Base-by-base conservation (phyloP, 1,284 basidiomycete species). In the Marasmius oreades region DNA sequence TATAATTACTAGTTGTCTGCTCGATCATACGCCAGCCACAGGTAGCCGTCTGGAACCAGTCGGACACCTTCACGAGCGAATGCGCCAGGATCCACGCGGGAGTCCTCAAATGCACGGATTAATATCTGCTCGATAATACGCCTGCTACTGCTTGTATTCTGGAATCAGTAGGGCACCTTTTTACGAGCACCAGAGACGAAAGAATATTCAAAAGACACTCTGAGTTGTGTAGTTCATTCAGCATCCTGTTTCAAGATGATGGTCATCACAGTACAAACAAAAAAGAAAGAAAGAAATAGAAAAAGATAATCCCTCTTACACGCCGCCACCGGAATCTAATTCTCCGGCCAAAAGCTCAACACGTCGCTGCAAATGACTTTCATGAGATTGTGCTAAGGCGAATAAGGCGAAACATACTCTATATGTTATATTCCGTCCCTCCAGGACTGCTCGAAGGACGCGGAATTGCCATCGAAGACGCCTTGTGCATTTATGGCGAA, bases 91-190 rank as follows among this genome's bases (percentile, higher is more conserved):
- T 20, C 31, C 26, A 37, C 20, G 20, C 11, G 8, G 50, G 34
- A 26, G 11, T 24, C 28, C 20, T 46, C 7, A 5, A 44, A 22
- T n/a, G n/a, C n/a, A 43, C 28, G n/a, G 11, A 50, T 71, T 67
- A 55, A 70, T 85, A 51, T 85, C 61, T 80, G 89, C 88, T 89
- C 86, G 84, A 88, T 77, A 70, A 92, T 92, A 91, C 89, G 85
- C 89, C 87, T 74, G 65, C 62, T 67, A 64, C 80, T 80, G 82
- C 80, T 74, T 80, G 78, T 73, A 71, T 65, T 65, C 78, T 90
- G 75, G 66, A 61, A 76, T 81, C 84, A 81, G 81, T 66, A 76
- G 71, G 85, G 89, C 86, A 91, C 89, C 89, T 90, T 87, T 87
- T 87, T 87, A 88, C 84, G 77, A 89, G 88, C 89, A 79, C 61